These are phyloP conservation scores for Leccinum imitatum DNA, from an alignment of 768 basidiomycete genomes.

Conservation along the genomic window DNA sequence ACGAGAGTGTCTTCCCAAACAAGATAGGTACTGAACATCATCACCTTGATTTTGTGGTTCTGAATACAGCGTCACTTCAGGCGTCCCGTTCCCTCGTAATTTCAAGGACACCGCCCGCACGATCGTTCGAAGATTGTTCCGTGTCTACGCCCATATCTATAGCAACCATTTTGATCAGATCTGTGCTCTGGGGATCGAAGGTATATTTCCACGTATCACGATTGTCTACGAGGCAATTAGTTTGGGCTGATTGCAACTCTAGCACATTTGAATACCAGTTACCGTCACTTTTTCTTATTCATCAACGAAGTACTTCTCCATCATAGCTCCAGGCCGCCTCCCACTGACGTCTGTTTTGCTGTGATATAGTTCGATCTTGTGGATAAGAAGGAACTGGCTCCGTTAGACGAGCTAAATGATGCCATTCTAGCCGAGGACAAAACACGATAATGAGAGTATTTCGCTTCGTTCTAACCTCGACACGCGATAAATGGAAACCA, in stretches of 20 bases:
- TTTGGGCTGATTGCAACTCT: neutral
- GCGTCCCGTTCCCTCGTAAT: conserved; percentile 85
- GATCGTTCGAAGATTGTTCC: conserved; percentile 88
- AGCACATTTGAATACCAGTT: conserved; percentile 99
- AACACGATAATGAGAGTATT: conserved; percentile 18
- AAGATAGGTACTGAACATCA: conserved; percentile 68
- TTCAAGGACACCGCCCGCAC: conserved; percentile 91
- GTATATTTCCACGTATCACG: conserved; percentile 39
- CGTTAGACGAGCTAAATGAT: conserved; percentile 92
- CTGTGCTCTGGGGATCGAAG: conserved; percentile 97
- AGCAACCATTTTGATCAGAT: conserved; percentile 99
- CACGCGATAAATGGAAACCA: neutral
- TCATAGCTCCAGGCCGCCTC: neutral
- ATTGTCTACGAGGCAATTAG: neutral
- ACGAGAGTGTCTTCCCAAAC: conserved; percentile 90
- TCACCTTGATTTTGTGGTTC: conserved; percentile 5
- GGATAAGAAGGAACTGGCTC: conserved; percentile 96
- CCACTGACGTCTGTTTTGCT: conserved; percentile 10
- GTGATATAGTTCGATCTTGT: conserved; percentile 77
- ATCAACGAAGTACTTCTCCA: conserved; percentile 76
- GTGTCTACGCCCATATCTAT: conserved; percentile 98
- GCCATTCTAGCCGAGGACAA: conserved; percentile 72
- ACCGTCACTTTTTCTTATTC: conserved; percentile 97
- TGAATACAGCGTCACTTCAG: conserved; percentile 38
- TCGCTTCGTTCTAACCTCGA: neutral